phyloP scores from a whole-genome alignment of 768 basidiomycete species.

The Mycena epipterygia region DNA sequence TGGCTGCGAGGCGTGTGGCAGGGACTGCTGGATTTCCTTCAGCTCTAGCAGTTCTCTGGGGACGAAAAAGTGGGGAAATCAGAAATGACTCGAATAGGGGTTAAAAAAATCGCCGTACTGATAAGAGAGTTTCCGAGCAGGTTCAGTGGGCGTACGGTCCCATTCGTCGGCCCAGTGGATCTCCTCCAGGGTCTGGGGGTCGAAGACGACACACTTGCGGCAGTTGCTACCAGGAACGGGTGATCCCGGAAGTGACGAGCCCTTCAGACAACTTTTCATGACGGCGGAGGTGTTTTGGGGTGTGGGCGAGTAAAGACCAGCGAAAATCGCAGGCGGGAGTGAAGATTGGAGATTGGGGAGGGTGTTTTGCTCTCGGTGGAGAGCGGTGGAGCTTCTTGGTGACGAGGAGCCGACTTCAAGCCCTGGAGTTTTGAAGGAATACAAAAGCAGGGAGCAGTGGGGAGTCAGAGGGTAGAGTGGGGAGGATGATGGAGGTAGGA shows the following conservation, averaged over 20 bases:
- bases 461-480: background rate
- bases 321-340: background rate
- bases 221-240: conserved; percentile 27
- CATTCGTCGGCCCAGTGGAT: conserved; percentile 80
- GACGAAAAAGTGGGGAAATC: conserved; percentile 3
- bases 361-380: background rate
- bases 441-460: too few relatives aligned
- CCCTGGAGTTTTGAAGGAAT: too few relatives aligned
- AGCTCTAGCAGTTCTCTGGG: conserved; percentile 75
- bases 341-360: background rate
- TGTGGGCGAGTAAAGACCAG: background rate
- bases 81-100: conserved; percentile 1
- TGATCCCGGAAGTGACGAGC: conserved; percentile 40
- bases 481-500: background rate
- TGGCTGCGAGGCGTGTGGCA: conserved; percentile 70
- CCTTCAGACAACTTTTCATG: conserved; percentile 59
- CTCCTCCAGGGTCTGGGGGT: conserved; percentile 66
- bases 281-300: too few relatives aligned
- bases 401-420: too few relatives aligned
- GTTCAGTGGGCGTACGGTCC: conserved; percentile 82
- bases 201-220: conserved; percentile 76
- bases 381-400: background rate
- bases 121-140: conserved; percentile 72
- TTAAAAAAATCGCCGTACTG: conserved; percentile 61
- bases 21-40: conserved; percentile 75